Conservation (phyloP, 768 basidiomycete species). For the Auricularia sp. region DNA sequence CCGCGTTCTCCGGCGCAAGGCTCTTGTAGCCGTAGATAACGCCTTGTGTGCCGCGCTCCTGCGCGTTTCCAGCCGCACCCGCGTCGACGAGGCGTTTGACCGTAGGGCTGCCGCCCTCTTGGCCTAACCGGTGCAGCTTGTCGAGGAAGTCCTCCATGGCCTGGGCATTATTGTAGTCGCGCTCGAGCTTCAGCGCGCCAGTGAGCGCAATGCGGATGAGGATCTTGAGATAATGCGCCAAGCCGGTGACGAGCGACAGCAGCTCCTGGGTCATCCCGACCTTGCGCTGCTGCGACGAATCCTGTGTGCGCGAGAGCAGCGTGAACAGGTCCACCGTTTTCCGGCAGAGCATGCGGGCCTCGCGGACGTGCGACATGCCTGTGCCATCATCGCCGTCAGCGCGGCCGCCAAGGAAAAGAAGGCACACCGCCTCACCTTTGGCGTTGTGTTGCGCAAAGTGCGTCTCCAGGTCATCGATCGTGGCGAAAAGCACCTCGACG, state of each 20-base stretch:
- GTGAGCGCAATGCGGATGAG: conserved; percentile 96
- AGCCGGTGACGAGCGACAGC: conserved; percentile 92
- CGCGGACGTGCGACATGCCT: conserved; percentile 98
- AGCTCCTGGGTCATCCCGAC: conserved; percentile 98
- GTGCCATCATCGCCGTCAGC: not conserved
- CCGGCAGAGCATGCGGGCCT: conserved; percentile 96
- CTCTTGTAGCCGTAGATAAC: conserved; percentile 91
- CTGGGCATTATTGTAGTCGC: conserved; percentile 72
- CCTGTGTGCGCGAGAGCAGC: conserved; percentile 84
- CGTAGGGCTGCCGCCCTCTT: conserved; percentile 71
- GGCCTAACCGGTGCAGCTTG: conserved; percentile 83
- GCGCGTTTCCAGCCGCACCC: conserved; percentile 37
- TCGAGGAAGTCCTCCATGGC: conserved; percentile 88
- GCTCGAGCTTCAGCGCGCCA: conserved; percentile 88
- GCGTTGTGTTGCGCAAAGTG: conserved; percentile 68
- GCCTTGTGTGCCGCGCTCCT: conserved; percentile 54
- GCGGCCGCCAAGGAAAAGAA: not conserved
- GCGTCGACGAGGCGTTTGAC: conserved; percentile 64
- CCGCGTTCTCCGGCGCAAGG: conserved; percentile 82
- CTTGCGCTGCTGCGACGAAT: conserved; percentile 55
- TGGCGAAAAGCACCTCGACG: conserved; percentile 94
- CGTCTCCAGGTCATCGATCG: conserved; percentile 91
- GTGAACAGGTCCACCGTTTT: conserved; percentile 99
- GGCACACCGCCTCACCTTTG: conserved; percentile 56
- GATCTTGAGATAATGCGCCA: conserved; percentile 99